Percentiles rank a stretch among this genome's conserved stretches.
phyloP scores from a whole-genome alignment of 1,139 yeast genomes.

The Suhomyces ambrosiae region DNA sequence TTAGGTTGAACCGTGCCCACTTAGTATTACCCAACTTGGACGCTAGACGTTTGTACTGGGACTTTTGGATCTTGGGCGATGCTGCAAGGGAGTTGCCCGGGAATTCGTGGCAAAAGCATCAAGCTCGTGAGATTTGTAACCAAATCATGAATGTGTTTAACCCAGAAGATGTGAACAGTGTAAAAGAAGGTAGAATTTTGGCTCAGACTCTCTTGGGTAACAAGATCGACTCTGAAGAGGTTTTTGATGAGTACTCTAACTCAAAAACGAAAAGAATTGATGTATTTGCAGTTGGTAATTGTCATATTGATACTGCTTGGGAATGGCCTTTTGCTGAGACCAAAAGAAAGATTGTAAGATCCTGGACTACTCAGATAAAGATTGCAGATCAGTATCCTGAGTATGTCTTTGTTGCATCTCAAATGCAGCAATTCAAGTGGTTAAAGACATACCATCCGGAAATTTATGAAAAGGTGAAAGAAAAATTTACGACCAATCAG shows the following conservation, averaged over 20 bases:
- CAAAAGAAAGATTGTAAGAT: conserved; percentile 83
- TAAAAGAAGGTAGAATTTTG: conserved; percentile 64
- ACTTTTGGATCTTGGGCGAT: conserved; percentile 87
- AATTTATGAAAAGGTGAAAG: conserved; percentile 60
- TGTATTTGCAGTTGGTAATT: conserved; percentile 87
- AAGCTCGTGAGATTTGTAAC: conserved; percentile 76
- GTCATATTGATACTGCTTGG: conserved; percentile 98
- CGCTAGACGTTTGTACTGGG: conserved; percentile 76
- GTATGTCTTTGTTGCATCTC: conserved; percentile 91
- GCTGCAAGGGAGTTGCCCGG: conserved; percentile 85
- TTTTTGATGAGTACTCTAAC: conserved; percentile 41
- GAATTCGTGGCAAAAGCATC: conserved; percentile 78
- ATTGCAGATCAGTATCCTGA: conserved; percentile 88
- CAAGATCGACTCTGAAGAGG: conserved; percentile 63
- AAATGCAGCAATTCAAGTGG: conserved; percentile 96
- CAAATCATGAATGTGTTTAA: conserved; percentile 84
- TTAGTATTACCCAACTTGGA: conserved; percentile 78
- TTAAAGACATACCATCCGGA: conserved; percentile 82
- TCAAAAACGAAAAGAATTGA: conserved; percentile 31
- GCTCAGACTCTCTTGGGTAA: conserved; percentile 68
- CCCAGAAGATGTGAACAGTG: conserved; percentile 47
- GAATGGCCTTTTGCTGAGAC: conserved; percentile 98
- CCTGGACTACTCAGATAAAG: conserved; percentile 93
- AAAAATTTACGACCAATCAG: conserved; percentile 69
- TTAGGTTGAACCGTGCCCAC: conserved; percentile 69